Percentiles rank a stretch among this genome's conserved stretches.
Conservation (phyloP, 2,329 filamentous ascomycete species). For the Calonectria honghensis region DNA sequence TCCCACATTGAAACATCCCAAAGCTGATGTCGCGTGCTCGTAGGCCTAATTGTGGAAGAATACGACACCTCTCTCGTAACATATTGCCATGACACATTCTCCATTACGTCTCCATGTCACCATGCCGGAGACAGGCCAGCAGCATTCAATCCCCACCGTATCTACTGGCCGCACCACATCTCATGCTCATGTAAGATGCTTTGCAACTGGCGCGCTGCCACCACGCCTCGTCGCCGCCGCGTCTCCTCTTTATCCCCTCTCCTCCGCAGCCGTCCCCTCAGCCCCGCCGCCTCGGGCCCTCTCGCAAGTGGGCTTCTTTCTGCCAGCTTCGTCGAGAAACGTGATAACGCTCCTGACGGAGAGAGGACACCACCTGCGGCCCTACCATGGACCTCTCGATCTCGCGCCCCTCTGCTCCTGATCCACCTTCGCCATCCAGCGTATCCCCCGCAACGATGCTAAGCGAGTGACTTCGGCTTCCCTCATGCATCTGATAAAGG, state of each 20-base stretch:
- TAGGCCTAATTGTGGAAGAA: not conserved
- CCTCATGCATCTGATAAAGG: constrained; percentile 5
- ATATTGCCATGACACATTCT: not conserved
- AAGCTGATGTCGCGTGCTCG: constrained; percentile 21
- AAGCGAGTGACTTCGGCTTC: constrained; percentile 23
- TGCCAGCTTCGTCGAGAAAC: constrained; percentile 29
- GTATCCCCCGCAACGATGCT: constrained; percentile 1
- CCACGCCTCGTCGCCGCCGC: constrained; percentile 31
- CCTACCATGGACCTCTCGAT: constrained; percentile 2
- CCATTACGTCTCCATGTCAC: not conserved
- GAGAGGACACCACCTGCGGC: not conserved
- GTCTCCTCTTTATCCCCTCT: constrained; percentile 42
- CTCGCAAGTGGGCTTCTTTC: constrained; percentile 35
- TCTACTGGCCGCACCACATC: constrained; percentile 18
- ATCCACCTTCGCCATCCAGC: constrained; percentile 25
- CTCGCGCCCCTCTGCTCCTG: constrained; percentile 14
- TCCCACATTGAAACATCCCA: constrained; percentile 6
- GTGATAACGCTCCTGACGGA: constrained; percentile 31
- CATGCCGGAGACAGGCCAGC: not conserved
- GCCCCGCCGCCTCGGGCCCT: constrained; percentile 42
- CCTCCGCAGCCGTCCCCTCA: constrained; percentile 37
- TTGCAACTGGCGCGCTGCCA: constrained; percentile 41
- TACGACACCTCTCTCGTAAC: not conserved
- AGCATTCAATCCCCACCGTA: constrained; percentile 1
- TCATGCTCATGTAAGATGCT: constrained; percentile 23